Conservation (phyloP, 2,329 filamentous ascomycete genomes). For the Pseudogymnoascus sp. region DNA sequence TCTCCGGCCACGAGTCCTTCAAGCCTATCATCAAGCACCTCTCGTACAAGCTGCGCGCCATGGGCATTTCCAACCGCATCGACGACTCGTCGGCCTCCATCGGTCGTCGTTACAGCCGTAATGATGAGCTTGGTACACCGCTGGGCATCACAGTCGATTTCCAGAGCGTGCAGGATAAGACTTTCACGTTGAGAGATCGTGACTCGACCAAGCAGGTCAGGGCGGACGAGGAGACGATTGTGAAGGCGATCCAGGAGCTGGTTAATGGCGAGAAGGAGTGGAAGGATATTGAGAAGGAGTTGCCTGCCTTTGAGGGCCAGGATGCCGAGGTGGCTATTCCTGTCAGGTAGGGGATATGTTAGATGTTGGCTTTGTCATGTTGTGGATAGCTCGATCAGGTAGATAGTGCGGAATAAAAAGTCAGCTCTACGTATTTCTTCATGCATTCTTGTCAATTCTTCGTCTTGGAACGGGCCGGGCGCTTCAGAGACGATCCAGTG, state of each 20-base stretch:
- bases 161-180: constrained; percentile 82
- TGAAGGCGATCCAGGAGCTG: constrained; percentile 55
- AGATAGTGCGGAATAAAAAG: neutral
- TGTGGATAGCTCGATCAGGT: neutral
- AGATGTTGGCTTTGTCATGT: neutral
- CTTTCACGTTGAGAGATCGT: constrained; percentile 80
- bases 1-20: constrained; percentile 76
- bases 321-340: constrained; percentile 39
- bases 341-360: neutral
- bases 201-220: constrained; percentile 89
- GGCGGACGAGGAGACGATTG: constrained; percentile 69
- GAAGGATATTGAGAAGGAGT: constrained; percentile 63
- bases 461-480: neutral
- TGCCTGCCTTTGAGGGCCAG: constrained; percentile 81
- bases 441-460: neutral
- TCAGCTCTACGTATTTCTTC: neutral
- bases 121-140: constrained; percentile 91
- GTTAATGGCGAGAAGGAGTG: constrained; percentile 48
- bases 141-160: constrained; percentile 94
- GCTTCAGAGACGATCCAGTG: neutral
- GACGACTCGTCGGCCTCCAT: constrained; percentile 89
- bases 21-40: constrained; percentile 66
- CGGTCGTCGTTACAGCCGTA: constrained; percentile 88
- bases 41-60: constrained; percentile 65
- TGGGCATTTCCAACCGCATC: constrained; percentile 74